phyloP scores from a whole-genome alignment of 108 stramenopile species.

The Pseudonitzschia delicatissima region DNA sequence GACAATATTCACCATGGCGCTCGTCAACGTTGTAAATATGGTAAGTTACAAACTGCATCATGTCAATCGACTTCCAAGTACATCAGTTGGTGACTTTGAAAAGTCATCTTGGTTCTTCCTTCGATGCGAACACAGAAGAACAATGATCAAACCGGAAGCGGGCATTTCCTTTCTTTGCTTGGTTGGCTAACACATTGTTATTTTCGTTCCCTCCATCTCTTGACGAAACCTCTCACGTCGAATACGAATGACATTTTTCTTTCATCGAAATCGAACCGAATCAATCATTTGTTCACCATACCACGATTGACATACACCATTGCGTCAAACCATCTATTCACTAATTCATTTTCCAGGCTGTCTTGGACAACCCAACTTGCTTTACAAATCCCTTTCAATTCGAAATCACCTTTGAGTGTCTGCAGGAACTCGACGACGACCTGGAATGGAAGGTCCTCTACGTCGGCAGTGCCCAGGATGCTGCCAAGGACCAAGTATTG shows the following conservation, averaged over 20 bases:
- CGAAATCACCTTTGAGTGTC: slow-evolving; percentile 98
- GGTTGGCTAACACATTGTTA: background rate
- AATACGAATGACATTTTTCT: no score
- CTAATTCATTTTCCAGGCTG: slow-evolving; percentile 62
- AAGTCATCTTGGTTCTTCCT: no score
- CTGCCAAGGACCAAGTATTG: slow-evolving; percentile 85
- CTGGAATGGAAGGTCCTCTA: slow-evolving; percentile 98
- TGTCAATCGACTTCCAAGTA: background rate
- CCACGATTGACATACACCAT: background rate
- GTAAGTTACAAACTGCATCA: slow-evolving; percentile 42
- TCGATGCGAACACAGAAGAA: no score
- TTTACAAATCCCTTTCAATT: slow-evolving; percentile 96
- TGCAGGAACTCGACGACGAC: slow-evolving; percentile 81
- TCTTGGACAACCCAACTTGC: slow-evolving; percentile 93
- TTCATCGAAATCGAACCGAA: background rate
- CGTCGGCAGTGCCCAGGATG: slow-evolving; percentile 94
- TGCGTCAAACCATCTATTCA: background rate
- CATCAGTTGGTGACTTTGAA: background rate
- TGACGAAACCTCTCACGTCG: background rate
- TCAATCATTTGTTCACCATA: background rate
- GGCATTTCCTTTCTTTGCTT: background rate
- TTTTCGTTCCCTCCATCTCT: background rate
- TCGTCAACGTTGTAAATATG: slow-evolving; percentile 83
- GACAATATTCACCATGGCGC: slow-evolving; percentile 58
- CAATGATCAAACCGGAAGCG: background rate